Evolutionary conservation across 1,139 yeast genomes (phyloP), one percentile per base, ranked within the genome.

Genomic region (Kodamaea sp.): DNA sequence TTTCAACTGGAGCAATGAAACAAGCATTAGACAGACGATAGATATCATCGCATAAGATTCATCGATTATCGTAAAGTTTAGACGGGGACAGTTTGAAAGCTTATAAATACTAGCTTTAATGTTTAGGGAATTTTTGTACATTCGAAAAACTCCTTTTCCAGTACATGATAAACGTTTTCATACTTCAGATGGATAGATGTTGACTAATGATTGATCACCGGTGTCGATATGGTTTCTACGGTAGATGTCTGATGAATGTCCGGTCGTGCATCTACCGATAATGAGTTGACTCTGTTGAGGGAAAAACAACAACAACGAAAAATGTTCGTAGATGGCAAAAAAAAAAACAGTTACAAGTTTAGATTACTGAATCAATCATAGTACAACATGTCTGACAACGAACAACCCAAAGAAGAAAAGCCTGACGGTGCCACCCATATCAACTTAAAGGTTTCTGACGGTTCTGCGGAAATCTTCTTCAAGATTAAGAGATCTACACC

Each of bases 401-500:
- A 69, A 50, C 73, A 73, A 48, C 79, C 84, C 46, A 67, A 70
- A 52, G 75, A 70, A 47, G 92, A 83, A 52, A 77, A 77, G 60
- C 75, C 79, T 50, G 75, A 79, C 44, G 78, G 76, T 57, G 20
- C 20, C 20, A 75, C 83, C 29, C 97, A 89, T 67, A 85, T 92
- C 65, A 89, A 88, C 71, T 72, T 92, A 66, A 89, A 88, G 67
- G 98, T 92, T 37, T 83, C 95, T 35, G 97, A 92, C 62, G 95
- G 95, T 35, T 75, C 82, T 39, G 85, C 95, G 28, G 98, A 94
- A 64, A 92, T 94, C 49, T 90, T 84, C 65, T 94, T 94, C 81
- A 90, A 92, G 66, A 90, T 94, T 65, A 90, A 90, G 70, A 79
- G 88, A 64, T 77, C 90, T 40, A 94, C 98, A 5, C 96, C 94